phyloP scores from a whole-genome alignment of 2,329 filamentous ascomycete genomes.

The Bertia moriformis region DNA sequence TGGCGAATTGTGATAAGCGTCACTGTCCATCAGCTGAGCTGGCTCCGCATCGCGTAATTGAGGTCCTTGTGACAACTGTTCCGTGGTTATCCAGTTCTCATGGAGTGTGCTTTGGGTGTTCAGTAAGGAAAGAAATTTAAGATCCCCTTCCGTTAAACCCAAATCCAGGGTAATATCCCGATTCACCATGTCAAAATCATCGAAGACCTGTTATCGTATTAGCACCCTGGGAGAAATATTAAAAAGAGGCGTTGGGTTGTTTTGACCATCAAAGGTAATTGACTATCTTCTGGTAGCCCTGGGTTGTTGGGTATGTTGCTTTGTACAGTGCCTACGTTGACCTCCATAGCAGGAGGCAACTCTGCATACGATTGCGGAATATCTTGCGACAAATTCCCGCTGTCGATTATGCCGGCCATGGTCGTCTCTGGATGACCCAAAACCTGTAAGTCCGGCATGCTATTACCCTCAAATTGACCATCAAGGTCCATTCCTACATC shows the following conservation, averaged over 20 bases:
- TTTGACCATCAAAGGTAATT: background rate
- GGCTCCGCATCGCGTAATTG: background rate
- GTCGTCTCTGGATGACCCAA: no score
- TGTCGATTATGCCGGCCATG: background rate
- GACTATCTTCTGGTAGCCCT: background rate
- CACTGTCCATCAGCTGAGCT: no score
- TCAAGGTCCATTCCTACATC: no score
- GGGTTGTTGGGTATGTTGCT: background rate
- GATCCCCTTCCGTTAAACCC: background rate
- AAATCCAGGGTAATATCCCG: background rate
- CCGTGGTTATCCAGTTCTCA: background rate
- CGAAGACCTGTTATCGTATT: no score
- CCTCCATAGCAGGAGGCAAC: background rate
- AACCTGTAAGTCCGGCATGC: no score
- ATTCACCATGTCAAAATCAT: background rate
- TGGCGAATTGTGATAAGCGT: background rate
- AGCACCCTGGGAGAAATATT: background rate
- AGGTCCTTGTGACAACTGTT: background rate
- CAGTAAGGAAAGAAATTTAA: background rate
- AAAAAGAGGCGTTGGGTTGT: background rate
- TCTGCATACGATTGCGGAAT: background rate
- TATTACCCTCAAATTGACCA: no score
- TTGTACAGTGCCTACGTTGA: background rate
- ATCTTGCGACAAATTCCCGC: background rate
- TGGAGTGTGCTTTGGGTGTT: background rate